Conservation (phyloP, 805 yeast genomes). For the Candida nemodendra region DNA sequence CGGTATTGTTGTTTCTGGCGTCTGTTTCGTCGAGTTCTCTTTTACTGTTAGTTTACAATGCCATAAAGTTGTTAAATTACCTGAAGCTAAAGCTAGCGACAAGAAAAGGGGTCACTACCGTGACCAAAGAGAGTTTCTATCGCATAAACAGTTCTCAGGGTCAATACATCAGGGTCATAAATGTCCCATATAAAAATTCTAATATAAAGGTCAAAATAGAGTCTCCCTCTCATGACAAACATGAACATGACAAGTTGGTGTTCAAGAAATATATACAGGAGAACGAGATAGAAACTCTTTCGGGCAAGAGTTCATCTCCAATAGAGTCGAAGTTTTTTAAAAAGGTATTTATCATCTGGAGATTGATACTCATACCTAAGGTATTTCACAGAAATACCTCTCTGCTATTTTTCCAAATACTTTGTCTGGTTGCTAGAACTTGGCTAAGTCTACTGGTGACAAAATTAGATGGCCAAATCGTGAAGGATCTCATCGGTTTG, state of each 20-base stretch:
- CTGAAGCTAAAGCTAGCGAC: constrained; percentile 12
- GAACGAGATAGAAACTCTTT: constrained; percentile 14
- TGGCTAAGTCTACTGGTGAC: constrained; percentile 86
- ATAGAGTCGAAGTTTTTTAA: constrained; percentile 61
- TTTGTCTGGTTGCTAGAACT: constrained; percentile 76
- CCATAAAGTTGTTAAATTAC: constrained; percentile 24
- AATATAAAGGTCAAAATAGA: constrained; percentile 44
- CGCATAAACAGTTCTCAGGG: neutral
- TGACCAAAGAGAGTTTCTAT: constrained; percentile 8
- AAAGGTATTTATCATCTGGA: constrained; percentile 75
- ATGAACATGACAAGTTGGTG: constrained; percentile 54
- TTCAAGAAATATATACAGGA: constrained; percentile 46
- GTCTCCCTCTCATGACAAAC: constrained; percentile 45
- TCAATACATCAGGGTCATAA: constrained; percentile 37
- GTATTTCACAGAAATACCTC: constrained; percentile 64
- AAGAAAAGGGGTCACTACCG: neutral
- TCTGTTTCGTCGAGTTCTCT: constrained; percentile 28
- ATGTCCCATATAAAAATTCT: constrained; percentile 46
- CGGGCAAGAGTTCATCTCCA: constrained; percentile 3
- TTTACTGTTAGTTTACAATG: constrained; percentile 22
- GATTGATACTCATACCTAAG: constrained; percentile 71
- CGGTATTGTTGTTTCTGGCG: constrained; percentile 32
- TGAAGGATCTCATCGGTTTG: constrained; percentile 81
- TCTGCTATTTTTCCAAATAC: constrained; percentile 65
- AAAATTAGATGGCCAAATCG: constrained; percentile 87